phyloP scores from a whole-genome alignment of 768 basidiomycete species.

The Hemileccinum impolitum region DNA sequence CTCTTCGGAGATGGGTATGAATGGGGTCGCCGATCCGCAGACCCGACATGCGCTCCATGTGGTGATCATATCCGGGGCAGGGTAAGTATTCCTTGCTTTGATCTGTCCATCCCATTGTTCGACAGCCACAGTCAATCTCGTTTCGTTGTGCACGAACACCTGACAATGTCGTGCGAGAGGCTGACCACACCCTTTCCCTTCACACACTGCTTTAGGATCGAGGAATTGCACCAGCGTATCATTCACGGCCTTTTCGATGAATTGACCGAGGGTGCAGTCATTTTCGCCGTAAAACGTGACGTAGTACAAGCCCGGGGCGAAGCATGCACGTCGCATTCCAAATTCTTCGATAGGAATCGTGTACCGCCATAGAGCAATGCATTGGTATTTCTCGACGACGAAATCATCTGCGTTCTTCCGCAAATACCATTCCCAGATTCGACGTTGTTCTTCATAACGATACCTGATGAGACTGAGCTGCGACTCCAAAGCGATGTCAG shows the following conservation, averaged over 20 bases:
- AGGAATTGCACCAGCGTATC: slow-evolving; percentile 67
- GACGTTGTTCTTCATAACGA: slow-evolving; percentile 82
- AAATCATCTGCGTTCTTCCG: slow-evolving; percentile 85
- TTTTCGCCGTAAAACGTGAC: slow-evolving; percentile 91
- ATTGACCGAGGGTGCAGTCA: slow-evolving; percentile 90
- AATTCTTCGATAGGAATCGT: slow-evolving; percentile 72
- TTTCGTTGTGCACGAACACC: slow-evolving; percentile 88
- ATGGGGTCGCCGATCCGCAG: slow-evolving; percentile 77
- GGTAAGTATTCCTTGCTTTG: slow-evolving; percentile 51
- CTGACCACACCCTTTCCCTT: slow-evolving; percentile 81
- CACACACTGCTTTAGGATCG: slow-evolving; percentile 75
- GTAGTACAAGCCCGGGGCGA: slow-evolving; percentile 67
- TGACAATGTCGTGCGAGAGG: slow-evolving; percentile 81
- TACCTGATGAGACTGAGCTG: slow-evolving; percentile 65
- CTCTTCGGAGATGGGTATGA: slow-evolving; percentile 86
- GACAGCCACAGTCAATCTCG: slow-evolving; percentile 76
- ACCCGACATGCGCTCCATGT: slow-evolving; percentile 89
- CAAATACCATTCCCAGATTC: slow-evolving; percentile 95
- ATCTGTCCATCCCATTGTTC: slow-evolving; percentile 87
- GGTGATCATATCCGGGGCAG: slow-evolving; percentile 73
- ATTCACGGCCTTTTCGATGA: slow-evolving; percentile 75
- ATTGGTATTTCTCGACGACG: slow-evolving; percentile 90
- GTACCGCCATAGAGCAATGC: slow-evolving; percentile 76
- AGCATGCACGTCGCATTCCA: slow-evolving; percentile 69
- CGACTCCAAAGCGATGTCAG: slow-evolving; percentile 76